Conservation (phyloP, 2,329 filamentous ascomycete genomes). For the Phialocephala subalpina region DNA sequence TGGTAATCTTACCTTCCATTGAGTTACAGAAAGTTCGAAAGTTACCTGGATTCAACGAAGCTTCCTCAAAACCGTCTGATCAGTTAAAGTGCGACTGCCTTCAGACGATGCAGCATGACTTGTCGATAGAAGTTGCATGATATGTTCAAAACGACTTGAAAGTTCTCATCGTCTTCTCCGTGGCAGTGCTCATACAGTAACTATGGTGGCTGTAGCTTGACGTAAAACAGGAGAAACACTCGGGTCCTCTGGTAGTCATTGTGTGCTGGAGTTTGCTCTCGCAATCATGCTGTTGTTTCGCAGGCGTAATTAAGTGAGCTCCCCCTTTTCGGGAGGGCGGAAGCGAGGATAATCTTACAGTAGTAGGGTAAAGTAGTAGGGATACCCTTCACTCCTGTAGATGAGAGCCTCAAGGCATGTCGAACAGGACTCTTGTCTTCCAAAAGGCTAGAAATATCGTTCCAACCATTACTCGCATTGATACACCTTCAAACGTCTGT, state of each 20-base stretch:
- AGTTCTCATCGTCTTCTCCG: too few species aligned
- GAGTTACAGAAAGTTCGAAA: neutral
- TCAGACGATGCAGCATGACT: too few species aligned
- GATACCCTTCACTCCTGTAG: neutral
- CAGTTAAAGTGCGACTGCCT: too few species aligned
- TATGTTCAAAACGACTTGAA: too few species aligned
- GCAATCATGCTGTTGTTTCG: neutral
- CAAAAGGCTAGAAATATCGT: neutral
- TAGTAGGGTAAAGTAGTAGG: neutral
- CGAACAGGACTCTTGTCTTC: neutral
- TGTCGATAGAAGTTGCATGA: too few species aligned
- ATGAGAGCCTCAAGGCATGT: slow-evolving; percentile 1
- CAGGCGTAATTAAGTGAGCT: neutral
- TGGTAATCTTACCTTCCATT: neutral
- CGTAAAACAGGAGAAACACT: neutral
- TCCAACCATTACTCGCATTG: neutral
- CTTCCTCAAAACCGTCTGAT: too few species aligned
- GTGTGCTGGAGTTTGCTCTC: neutral
- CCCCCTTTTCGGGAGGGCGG: neutral
- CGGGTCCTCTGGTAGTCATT: neutral
- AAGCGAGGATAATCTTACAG: neutral
- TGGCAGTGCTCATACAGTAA: too few species aligned
- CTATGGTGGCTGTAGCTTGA: too few species aligned
- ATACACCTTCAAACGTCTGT: neutral
- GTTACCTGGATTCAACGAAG: neutral